These are phyloP conservation scores for Aquilaria sinensis DNA, from an alignment of 345 rosid species.

Conservation along the genomic window DNA sequence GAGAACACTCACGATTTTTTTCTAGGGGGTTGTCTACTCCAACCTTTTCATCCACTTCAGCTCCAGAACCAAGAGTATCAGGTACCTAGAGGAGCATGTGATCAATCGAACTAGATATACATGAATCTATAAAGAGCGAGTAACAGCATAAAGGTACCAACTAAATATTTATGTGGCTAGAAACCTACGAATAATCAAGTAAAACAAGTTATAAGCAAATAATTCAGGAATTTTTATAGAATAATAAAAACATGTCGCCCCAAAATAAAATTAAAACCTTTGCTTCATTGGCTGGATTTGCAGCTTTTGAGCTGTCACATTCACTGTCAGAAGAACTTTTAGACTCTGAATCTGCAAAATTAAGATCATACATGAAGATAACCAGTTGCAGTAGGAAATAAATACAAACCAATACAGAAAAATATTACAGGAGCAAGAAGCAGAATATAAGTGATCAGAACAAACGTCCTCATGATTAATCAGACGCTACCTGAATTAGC, in stretches of 20 bases:
- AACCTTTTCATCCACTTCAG: slow-evolving; percentile 37
- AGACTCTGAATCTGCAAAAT: slow-evolving; percentile 50
- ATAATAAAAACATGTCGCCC: too few relatives aligned
- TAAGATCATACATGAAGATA: not conserved
- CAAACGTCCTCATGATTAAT: not conserved
- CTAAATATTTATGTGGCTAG: not conserved
- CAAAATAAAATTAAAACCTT: slow-evolving; percentile 32
- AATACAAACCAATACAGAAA: not conserved
- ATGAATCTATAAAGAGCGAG: not conserved
- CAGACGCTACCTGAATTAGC: slow-evolving; percentile 30
- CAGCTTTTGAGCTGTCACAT: slow-evolving; percentile 38
- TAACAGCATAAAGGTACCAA: slow-evolving; percentile 1
- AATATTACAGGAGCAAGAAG: not conserved
- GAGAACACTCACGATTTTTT: slow-evolving; percentile 51
- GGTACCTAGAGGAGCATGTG: slow-evolving; percentile 27
- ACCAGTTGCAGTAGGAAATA: not conserved
- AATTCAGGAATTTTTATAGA: not conserved
- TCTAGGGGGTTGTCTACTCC: slow-evolving; percentile 30
- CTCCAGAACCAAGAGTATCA: slow-evolving; percentile 34
- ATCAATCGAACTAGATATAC: slow-evolving; percentile 1
- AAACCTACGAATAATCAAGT: not conserved
- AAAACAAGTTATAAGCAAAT: not conserved
- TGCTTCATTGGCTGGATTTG: slow-evolving; percentile 25
- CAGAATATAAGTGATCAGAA: not conserved
- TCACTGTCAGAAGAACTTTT: slow-evolving; percentile 40